Evolutionary conservation across 805 yeast species (phyloP).

Genomic region (Pichia heedii): DNA sequence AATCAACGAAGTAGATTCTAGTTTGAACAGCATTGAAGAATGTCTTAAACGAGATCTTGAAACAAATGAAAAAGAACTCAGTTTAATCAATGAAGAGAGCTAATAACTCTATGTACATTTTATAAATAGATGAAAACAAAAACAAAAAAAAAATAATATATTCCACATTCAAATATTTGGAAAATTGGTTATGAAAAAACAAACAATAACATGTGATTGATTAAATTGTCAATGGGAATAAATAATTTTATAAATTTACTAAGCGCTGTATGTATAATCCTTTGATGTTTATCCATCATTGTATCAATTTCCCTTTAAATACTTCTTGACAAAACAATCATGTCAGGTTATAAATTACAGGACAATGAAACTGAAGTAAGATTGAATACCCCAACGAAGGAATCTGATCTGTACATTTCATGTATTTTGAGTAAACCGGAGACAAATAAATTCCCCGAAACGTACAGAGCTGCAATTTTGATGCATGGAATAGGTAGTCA

Average conservation of each 20-base stretch:
- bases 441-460: conserved; percentile 7
- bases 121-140: too few species aligned
- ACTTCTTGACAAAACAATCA: neutral
- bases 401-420: conserved; percentile 10
- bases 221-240: too few species aligned
- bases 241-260: too few species aligned
- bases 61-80: neutral
- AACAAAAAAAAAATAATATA: too few species aligned
- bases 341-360: conserved; percentile 12
- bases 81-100: neutral
- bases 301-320: too few species aligned
- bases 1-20: conserved; percentile 57
- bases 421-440: conserved; percentile 17
- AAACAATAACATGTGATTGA: too few species aligned
- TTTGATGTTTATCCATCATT: too few species aligned
- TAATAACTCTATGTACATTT: neutral
- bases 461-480: conserved; percentile 38
- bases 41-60: conserved; percentile 13
- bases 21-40: conserved; percentile 49
- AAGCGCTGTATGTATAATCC: too few species aligned
- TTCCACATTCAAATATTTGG: too few species aligned
- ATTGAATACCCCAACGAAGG: conserved; percentile 9
- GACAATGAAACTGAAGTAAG: conserved; percentile 9
- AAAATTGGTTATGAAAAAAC: too few species aligned
- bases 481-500: conserved; percentile 87